Base-by-base conservation (phyloP, 169 alveolate species). In the Theileria orientalis region DNA sequence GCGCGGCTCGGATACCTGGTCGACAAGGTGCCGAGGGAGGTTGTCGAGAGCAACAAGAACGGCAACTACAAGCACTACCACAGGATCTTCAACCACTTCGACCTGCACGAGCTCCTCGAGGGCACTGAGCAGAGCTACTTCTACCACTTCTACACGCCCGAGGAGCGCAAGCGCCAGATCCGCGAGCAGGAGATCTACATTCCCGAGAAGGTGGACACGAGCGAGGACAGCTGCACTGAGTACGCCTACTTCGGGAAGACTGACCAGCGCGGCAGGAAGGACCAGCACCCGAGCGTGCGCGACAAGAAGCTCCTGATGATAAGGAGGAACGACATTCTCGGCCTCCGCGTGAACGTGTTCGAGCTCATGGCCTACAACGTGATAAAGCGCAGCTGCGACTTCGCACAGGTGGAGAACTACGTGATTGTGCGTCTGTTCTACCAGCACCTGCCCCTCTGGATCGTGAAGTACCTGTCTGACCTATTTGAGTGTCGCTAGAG, bases 401-500 rank as follows among this genome's bases (percentile, higher is more conserved):
- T 21, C 35, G 60, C 19, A 27, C 21, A 64, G 40, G 52, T 46
- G 19, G 47, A 44, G 27, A 49, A 64, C n/a, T 37, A 51, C 19
- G 29, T 30, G 6, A n/a, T 78, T 32, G 46, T 78, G 23, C 35
- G 67, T 1, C 42, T 23, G 7, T 59, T 69, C n/a, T 25, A 29
- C 13, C 16, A 66, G 30, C 64, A 69, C 1, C 66, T 80, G 60
- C 88, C 88, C 11, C 29, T 29, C 32, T 80, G 88, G 88, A 32
- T 72, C 8, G 33, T 47, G 16, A n/a, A 25, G 16, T 73, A 72
- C 21, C 64, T 80, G 0, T 33, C 84, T 13, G 84, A 73, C 29
- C 33, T 73, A 2, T 80, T 80, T 44, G 88, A 80, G 59, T 80
- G 84, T 40, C 64, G 83, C 13, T 80, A 32, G 52, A 62, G n/a